Evolutionary conservation across 2,329 filamentous ascomycete genomes (phyloP), one percentile per base, ranked within the genome.

Genomic region (Penicillium sp.): DNA sequence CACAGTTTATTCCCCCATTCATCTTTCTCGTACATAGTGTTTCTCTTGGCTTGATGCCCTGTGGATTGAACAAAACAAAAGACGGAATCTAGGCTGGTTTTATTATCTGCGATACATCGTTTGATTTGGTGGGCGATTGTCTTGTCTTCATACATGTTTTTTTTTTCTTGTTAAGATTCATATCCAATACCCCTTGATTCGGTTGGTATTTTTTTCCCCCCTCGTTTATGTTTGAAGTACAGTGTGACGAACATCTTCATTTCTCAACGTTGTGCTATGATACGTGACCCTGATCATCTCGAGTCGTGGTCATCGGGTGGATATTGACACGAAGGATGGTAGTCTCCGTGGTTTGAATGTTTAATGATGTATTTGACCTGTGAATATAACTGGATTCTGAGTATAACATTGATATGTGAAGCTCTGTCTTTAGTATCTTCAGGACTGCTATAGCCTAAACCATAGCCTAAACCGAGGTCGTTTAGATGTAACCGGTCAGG

Each of bases 171-270:
- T 45, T n/a, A 22, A 26, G 19, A 24, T 56, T 48, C 27, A 44
- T 60, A 52, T 48, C 46, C 55, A 65, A 66, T 65, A 65, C 63
- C 64, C 57, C 33, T 60, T 60, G 45, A 53, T 51, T 59, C 60
- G 63, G 62, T 48, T 63, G 61, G 63, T 65, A 65, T 61, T 50
- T 58, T 57, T 55, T 58, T 55, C 2, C 57, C 2, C 57, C 58
- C 49, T 61, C 56, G 7, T 59, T 62, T 47, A 24, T 54, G 21
- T 55, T 44, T 51, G 24, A 45, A 53, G 48, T 59, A 52, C 48
- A 51, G 44, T 56, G 48, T 45, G 37, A 49, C 44, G 31, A 53
- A 35, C 29, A 22, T 35, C 43, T 46, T 43, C 26, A 16, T 39
- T 52, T 52, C 19, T 47, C 29, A 37, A 26, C 21, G 39, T 46